Percentiles rank a stretch among this genome's conserved stretches.
Conservation (phyloP, 2,329 filamentous ascomycete species). For the Sclerotinia glacialis region DNA sequence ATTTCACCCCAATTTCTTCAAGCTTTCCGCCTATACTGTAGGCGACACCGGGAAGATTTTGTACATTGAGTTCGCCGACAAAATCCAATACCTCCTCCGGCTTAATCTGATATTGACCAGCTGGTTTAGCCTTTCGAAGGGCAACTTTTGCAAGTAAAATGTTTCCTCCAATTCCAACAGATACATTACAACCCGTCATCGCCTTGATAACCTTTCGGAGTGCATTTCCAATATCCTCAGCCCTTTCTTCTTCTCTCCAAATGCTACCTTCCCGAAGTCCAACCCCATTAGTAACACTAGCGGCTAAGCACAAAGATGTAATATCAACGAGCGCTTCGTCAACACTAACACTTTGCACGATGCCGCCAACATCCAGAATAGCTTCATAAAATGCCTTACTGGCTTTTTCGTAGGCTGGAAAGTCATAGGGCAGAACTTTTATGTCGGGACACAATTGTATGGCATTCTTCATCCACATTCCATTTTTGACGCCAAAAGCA, state of each 20-base stretch:
- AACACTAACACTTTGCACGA: constrained; percentile 94
- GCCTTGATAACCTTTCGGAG: constrained; percentile 69
- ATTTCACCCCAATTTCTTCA: constrained; percentile 78
- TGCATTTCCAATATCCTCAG: constrained; percentile 64
- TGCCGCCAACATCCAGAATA: constrained; percentile 73
- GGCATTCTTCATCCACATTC: constrained; percentile 98
- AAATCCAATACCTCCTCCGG: constrained; percentile 76
- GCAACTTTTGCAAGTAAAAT: constrained; percentile 90
- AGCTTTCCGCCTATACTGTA: constrained; percentile 84
- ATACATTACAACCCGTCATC: constrained; percentile 81
- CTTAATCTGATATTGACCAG: constrained; percentile 84
- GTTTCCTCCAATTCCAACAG: constrained; percentile 87
- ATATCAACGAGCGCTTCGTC: constrained; percentile 92
- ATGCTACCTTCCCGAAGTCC: constrained; percentile 65
- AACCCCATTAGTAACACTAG: constrained; percentile 63
- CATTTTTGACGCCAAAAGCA: constrained; percentile 84
- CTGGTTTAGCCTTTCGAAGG: constrained; percentile 86
- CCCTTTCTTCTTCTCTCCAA: constrained; percentile 75
- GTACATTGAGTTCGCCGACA: constrained; percentile 73
- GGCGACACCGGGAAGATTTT: constrained; percentile 87
- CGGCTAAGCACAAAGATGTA: constrained; percentile 64
- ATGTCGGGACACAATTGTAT: constrained; percentile 79
- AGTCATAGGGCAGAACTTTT: constrained; percentile 92
- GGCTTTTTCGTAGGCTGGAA: constrained; percentile 88
- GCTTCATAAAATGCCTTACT: constrained; percentile 84